A percentile compares a stretch with the other conserved stretches of the same genome.
Evolutionary conservation across 78 protist species (phyloP).

Genomic region (Dictyostelium intermedium): DNA sequence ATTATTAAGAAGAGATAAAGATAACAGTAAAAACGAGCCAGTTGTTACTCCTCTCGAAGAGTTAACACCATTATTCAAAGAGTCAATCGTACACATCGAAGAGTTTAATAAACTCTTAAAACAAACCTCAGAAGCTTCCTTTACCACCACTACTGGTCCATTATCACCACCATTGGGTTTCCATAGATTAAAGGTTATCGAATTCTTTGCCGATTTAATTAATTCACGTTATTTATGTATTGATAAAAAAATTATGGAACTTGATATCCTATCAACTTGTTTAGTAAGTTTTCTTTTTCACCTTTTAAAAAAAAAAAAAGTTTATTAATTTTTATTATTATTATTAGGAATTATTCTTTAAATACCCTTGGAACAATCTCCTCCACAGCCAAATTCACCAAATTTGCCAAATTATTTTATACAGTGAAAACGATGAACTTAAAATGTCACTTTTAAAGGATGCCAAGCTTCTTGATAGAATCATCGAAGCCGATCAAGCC

Average conservation of each 20-base stretch:
- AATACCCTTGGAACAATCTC: constrained; percentile 79
- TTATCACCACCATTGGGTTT: constrained; percentile 80
- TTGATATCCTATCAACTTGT: constrained; percentile 69
- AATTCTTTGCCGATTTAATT: constrained; percentile 80
- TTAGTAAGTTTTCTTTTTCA: constrained; percentile 24
- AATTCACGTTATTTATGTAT: constrained; percentile 82
- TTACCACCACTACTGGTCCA: constrained; percentile 77
- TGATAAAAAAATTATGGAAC: constrained; percentile 73
- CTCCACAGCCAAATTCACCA: constrained; percentile 77
- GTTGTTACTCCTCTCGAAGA: constrained; percentile 14
- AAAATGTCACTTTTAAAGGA: constrained; percentile 53
- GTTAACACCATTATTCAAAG: constrained; percentile 49
- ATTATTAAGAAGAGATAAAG: constrained; percentile 78
- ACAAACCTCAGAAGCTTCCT: constrained; percentile 28
- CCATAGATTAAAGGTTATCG: constrained; percentile 77
- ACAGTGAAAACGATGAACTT: constrained; percentile 69
- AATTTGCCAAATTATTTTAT: constrained; percentile 73
- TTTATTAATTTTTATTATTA: background rate
- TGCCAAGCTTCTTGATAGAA: constrained; percentile 66
- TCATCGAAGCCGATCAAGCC: constrained; percentile 61
- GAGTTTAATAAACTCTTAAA: constrained; percentile 42
- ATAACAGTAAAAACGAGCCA: constrained; percentile 3
- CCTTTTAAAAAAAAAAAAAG: background rate
- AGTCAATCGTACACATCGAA: constrained; percentile 34
- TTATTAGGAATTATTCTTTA: constrained; percentile 68